Evolutionary conservation across 768 basidiomycete genomes (phyloP), one percentile per base, ranked within the genome.

Genomic region (Melanogaster broomeanus): DNA sequence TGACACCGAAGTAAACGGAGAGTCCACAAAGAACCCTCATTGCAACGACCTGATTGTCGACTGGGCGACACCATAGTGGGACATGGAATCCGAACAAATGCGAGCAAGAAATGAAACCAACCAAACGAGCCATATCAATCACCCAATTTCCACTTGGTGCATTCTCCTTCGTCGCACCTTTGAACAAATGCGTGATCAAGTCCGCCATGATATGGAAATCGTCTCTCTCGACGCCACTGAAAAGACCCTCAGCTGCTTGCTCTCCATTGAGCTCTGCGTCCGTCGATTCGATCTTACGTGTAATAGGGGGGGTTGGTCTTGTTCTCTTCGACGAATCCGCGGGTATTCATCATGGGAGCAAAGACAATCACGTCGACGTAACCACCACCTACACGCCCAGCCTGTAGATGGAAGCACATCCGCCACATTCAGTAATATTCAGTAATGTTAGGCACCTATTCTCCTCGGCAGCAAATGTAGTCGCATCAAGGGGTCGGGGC

Each of bases 181-280:
- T 77, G 66, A 95, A 87, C 18, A 93, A 54, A 45, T 76, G 69
- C 3, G 84, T 83, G 30, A 86, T 78, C 27, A 90, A 68, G 59
- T 93, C 87, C 21, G 78, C 81, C 0, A 87, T 83, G 51, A 93
- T 92, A 53, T 94, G 88, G 48, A 79, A 83, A 5, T 89, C 71
- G 22, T 85, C 86, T 19, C 74, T 79, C 58, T 83, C 75, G 11
- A 95, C 77, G 22, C 91, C 91, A 85, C 75, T 74, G 37, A 87
- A 74, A 24, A 95, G 61, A 6, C 69, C 72, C 24, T 65, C 58
- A 0, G 90, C 90, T 28, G 84, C 84, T 35, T 76, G 71, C 28
- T 88, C 88, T 0, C 90, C 74, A 4, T 80, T 80, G 51, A 82
- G 52, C 0, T 84, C 83, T 24, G 74, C 77, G 62, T n/a, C 93